Evolutionary conservation across 108 stramenopile species (phyloP).

Genomic region (Cyclotella sp.): DNA sequence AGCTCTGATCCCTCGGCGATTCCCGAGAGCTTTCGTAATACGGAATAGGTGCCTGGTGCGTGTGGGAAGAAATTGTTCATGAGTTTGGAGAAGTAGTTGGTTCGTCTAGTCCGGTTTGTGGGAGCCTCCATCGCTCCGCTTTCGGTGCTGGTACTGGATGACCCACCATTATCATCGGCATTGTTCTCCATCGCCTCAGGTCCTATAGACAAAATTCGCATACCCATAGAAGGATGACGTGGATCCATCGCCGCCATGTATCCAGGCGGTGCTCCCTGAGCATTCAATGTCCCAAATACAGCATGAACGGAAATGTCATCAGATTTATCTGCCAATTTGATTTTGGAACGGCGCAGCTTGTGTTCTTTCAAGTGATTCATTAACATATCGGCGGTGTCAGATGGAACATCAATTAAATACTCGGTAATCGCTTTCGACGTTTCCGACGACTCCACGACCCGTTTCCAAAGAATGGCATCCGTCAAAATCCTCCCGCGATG

Average conservation of each 20-base stretch:
- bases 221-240: constrained; percentile 83
- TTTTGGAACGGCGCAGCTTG: constrained; percentile 75
- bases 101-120: constrained; percentile 5
- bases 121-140: background rate
- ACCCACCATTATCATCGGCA: background rate
- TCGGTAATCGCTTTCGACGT: constrained; percentile 34
- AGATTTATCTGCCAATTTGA: constrained; percentile 62
- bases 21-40: constrained; percentile 76
- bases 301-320: constrained; percentile 68
- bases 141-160: background rate
- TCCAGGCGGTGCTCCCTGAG: constrained; percentile 66
- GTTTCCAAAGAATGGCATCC: constrained; percentile 84
- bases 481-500: constrained; percentile 85
- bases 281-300: constrained; percentile 83
- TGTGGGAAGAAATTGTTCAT: constrained; percentile 68
- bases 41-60: constrained; percentile 66
- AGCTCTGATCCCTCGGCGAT: constrained; percentile 90
- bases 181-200: constrained; percentile 24
- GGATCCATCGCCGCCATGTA: constrained; percentile 81
- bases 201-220: constrained; percentile 68
- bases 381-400: constrained; percentile 61
- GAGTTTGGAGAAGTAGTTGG: constrained; percentile 45
- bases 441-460: background rate
- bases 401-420: constrained; percentile 81
- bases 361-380: constrained; percentile 72